Conservation (phyloP, 768 basidiomycete genomes). For the Lentinula aciculospora region DNA sequence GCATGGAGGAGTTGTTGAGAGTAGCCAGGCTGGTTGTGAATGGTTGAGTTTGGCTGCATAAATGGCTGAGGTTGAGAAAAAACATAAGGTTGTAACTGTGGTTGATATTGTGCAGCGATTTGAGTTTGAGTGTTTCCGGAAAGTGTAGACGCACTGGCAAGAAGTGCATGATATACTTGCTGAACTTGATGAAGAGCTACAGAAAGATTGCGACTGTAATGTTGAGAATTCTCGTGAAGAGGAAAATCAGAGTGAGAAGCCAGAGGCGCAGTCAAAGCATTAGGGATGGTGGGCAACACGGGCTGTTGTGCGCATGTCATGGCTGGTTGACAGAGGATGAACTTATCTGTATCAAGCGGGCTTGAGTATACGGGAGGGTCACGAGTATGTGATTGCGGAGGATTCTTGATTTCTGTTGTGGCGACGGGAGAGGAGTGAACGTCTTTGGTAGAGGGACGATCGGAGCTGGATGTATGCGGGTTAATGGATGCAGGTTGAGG, state of each 20-base stretch:
- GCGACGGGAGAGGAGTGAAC: background rate
- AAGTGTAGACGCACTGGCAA: background rate
- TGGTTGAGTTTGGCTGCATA: background rate
- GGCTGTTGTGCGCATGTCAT: background rate
- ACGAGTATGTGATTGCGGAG: background rate
- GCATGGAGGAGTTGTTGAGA: background rate
- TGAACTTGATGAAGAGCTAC: background rate
- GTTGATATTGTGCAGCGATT: background rate
- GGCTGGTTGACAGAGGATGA: background rate
- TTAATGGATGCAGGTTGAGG: background rate
- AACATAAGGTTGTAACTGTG: background rate
- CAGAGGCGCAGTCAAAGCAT: background rate
- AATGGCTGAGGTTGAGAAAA: background rate
- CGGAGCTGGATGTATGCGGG: conserved; percentile 1
- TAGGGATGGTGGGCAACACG: background rate
- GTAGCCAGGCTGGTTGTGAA: background rate
- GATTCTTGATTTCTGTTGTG: background rate
- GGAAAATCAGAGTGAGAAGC: background rate
- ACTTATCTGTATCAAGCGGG: background rate
- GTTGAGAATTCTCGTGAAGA: background rate
- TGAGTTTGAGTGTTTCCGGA: background rate
- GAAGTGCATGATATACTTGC: no score
- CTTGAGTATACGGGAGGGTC: background rate
- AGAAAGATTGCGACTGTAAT: background rate
- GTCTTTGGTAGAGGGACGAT: background rate